Conservation (phyloP, 1,139 yeast species). For the Kodamaea alishanica region DNA sequence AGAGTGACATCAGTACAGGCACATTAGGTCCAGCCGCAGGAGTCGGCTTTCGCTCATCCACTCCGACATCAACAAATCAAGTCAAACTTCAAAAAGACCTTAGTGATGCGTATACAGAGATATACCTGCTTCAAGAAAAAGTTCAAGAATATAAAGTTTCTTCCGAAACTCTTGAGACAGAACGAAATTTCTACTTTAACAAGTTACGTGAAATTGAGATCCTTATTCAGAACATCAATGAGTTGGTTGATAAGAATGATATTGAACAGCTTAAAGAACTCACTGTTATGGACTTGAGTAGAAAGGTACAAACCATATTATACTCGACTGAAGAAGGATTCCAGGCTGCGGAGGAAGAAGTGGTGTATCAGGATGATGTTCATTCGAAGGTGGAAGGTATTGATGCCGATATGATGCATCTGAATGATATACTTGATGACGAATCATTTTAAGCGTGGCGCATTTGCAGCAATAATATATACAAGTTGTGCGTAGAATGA, state of each 20-base stretch:
- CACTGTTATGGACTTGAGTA: constrained; percentile 41
- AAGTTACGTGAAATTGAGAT: constrained; percentile 88
- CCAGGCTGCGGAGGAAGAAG: constrained; percentile 39
- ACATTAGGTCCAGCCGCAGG: too few relatives aligned
- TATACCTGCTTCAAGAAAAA: constrained; percentile 35
- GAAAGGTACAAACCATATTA: constrained; percentile 67
- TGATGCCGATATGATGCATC: constrained; percentile 1
- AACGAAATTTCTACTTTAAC: constrained; percentile 85
- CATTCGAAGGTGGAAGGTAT: not conserved
- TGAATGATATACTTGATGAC: constrained; percentile 7
- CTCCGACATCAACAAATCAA: constrained; percentile 2
- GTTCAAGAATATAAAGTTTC: constrained; percentile 49
- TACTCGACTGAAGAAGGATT: constrained; percentile 83
- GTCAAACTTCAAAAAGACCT: constrained; percentile 12
- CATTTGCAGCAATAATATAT: too few relatives aligned
- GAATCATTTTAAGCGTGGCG: constrained; percentile 5
- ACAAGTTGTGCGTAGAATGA: too few relatives aligned
- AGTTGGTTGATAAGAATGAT: constrained; percentile 29
- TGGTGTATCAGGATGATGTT: constrained; percentile 6
- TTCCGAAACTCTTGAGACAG: constrained; percentile 63
- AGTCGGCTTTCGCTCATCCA: constrained; percentile 1
- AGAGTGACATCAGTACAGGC: too few relatives aligned
- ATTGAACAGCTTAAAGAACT: constrained; percentile 27
- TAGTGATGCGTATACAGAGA: constrained; percentile 20
- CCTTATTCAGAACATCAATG: constrained; percentile 63